Base-by-base conservation (phyloP, 2,329 filamentous ascomycete genomes). In the Elsinoe batatas region DNA sequence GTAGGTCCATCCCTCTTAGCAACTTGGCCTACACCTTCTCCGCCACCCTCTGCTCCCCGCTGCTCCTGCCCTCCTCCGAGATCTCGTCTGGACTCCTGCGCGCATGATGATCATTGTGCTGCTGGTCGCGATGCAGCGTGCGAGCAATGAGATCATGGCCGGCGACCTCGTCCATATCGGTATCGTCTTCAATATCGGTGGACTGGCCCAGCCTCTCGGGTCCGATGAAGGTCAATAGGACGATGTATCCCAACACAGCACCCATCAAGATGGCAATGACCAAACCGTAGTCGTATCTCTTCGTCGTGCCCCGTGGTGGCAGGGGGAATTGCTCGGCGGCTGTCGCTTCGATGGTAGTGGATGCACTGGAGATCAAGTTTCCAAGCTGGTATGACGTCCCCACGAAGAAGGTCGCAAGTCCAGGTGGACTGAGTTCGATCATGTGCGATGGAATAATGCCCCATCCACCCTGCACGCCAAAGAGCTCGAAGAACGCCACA, bases 311-410 rank as follows among this genome's bases (percentile, higher is more conserved):
- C 3, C 26, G 18, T 13, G 36, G 33, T n/a, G 55, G 46, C 3
- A 57, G 55, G 26, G 68, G 68, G 7, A 64, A 69, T 46, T 59
- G 59, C 4, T 61, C 61, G 43, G 54, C 69, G 8, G 62, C 70
- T 32, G 58, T 63, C 37, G 61, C 36, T 37, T 59, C 44, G 40
- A 57, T 49, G 22, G 54, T 53, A 20, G 55, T 37, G 13, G 54
- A 54, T 35, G 50, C 54, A 12, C 43, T 37, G 2, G 49, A 54
- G 22, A 38, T 50, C 32, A 91, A 79, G 67, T 91, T 91, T 50
- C 87, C 87, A 1, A 91, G 77, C 70, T 91, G 85, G 70, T 90
- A 88, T 2, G 79, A 76, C 0, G 85, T 85, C 53, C 86, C 86
- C 20, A 88, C 83, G 56, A 87, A 83, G 61, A 87, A 87, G 0